Percentiles rank a stretch among this genome's conserved stretches.
phyloP scores from a whole-genome alignment of 2,329 filamentous ascomycete genomes.

The Lasiodiplodia gonubiensis region DNA sequence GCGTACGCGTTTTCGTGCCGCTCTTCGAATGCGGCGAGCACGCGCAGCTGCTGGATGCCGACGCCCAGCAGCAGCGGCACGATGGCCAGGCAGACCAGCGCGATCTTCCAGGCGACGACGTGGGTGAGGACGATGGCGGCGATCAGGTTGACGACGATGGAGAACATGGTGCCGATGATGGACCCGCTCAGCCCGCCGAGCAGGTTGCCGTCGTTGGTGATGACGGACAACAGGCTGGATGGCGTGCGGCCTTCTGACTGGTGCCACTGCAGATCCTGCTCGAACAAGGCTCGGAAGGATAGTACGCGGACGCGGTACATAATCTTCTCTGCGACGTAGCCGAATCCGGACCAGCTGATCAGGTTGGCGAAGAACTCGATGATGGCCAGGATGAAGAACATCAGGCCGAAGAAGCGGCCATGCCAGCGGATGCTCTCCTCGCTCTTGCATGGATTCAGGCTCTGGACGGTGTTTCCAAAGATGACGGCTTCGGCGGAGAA shows the following conservation, averaged over 20 bases:
- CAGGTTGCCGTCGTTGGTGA: slow-evolving; percentile 71
- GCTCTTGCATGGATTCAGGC: slow-evolving; percentile 60
- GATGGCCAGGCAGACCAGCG: slow-evolving; percentile 71
- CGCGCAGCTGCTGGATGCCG: slow-evolving; percentile 70
- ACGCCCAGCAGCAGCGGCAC: slow-evolving; percentile 72
- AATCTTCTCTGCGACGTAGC: slow-evolving; percentile 66
- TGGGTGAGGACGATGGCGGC: slow-evolving; percentile 72
- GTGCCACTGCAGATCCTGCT: slow-evolving; percentile 74
- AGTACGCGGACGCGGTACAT: slow-evolving; percentile 68
- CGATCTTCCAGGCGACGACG: slow-evolving; percentile 77
- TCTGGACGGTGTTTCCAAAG: slow-evolving; percentile 66
- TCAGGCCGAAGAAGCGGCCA: slow-evolving; percentile 61
- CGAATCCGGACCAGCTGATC: slow-evolving; percentile 64
- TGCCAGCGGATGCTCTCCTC: slow-evolving; percentile 54
- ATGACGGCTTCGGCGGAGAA: slow-evolving; percentile 64
- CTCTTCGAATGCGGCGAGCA: slow-evolving; percentile 65
- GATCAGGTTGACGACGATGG: slow-evolving; percentile 70
- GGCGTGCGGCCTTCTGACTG: slow-evolving; percentile 68
- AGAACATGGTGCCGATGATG: slow-evolving; percentile 71
- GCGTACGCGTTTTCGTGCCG: slow-evolving; percentile 58
- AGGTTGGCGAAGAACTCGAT: slow-evolving; percentile 67
- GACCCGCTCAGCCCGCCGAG: slow-evolving; percentile 73
- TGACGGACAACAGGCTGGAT: slow-evolving; percentile 66
- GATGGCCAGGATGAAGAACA: slow-evolving; percentile 66
- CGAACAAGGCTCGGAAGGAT: slow-evolving; percentile 68